Conservation (phyloP, 768 basidiomycete species). For the Leccinum subgranulosum region DNA sequence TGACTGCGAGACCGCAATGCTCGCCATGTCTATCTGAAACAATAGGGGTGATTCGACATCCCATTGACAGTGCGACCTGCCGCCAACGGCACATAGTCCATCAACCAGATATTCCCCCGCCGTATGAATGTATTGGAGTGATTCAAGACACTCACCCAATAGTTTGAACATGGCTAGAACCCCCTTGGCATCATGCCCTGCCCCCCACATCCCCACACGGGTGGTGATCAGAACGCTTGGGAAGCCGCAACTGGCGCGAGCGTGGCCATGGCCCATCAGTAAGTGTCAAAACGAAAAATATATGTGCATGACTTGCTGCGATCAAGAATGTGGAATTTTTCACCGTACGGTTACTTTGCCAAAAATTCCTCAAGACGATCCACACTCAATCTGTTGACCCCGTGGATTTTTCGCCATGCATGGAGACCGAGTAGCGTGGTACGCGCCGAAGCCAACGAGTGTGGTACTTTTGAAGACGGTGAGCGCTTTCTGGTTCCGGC, state of each 20-base stretch:
- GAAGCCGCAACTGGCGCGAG: constrained; percentile 14
- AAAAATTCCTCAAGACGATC: constrained; percentile 6
- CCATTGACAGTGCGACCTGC: neutral
- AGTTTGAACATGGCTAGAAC: constrained; percentile 14
- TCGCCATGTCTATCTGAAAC: constrained; percentile 2
- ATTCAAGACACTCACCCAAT: constrained; percentile 31
- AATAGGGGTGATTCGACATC: constrained; percentile 1
- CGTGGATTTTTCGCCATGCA: constrained; percentile 4
- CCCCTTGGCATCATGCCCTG: constrained; percentile 4
- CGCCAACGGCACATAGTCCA: neutral
- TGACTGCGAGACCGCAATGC: constrained; percentile 13
- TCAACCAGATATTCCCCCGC: constrained; percentile 18
- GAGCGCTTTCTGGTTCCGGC: neutral
- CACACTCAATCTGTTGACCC: neutral
- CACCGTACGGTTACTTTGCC: constrained; percentile 20
- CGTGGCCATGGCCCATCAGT: constrained; percentile 11
- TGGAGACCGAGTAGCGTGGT: neutral
- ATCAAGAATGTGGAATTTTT: constrained; percentile 24
- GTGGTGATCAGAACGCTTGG: constrained; percentile 13
- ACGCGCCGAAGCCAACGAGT: neutral
- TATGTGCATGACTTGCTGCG: constrained; percentile 19
- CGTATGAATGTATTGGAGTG: constrained; percentile 25
- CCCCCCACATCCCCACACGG: neutral
- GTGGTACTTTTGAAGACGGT: constrained; percentile 8
- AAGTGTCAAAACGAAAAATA: constrained; percentile 21